Base-by-base conservation (phyloP, 1,284 basidiomycete genomes). In the Prillingera fragicola region DNA sequence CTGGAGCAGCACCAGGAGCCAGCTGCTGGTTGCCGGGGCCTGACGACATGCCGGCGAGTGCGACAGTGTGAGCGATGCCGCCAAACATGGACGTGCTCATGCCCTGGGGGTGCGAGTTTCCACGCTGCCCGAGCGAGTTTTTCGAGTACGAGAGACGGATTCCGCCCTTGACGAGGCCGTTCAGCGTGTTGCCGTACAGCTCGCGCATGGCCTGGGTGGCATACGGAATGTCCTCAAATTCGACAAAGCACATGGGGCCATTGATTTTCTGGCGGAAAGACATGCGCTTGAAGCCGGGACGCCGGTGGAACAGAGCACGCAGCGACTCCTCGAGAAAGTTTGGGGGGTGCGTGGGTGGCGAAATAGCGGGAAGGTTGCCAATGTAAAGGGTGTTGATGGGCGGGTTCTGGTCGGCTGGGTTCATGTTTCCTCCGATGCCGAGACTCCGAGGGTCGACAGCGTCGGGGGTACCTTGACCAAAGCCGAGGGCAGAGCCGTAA, bases 211-310 rank as follows among this genome's bases (percentile, higher is more conserved):
- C 87, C 66, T 80, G 82, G 4, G 87, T 82, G 3, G 92, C 94
- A 59, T 77, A 81, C 9, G 77, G 72, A 18, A 96, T 89, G 65
- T 91, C 89, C 53, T 94, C 88, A 58, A 96, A 97, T 84, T 91
- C 88, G 37, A 91, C 87, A 68, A 96, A 95, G 70, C 91, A 96
- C 92, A 95, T 95, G 4, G 91, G 90, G 2, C 91, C 89, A 57
- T 91, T 92, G 63, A 80, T 86, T 76, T 98, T 98, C 66, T 94
- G 88, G 47, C 90, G 78, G 76, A 91, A 97, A 59, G 85, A 91
- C 56, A 98, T 78, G 60, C 92, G 86, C 45, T 88, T 84, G 73
- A 84, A 98, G 4, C 92, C 92, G 1, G 80, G 78, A 32, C 83
- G 83, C 27, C 77, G 77, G 31, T 78, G 76, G 68, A 98, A 97